Conservation (phyloP, 1,139 yeast species). For the Yamadazyma sp. region DNA sequence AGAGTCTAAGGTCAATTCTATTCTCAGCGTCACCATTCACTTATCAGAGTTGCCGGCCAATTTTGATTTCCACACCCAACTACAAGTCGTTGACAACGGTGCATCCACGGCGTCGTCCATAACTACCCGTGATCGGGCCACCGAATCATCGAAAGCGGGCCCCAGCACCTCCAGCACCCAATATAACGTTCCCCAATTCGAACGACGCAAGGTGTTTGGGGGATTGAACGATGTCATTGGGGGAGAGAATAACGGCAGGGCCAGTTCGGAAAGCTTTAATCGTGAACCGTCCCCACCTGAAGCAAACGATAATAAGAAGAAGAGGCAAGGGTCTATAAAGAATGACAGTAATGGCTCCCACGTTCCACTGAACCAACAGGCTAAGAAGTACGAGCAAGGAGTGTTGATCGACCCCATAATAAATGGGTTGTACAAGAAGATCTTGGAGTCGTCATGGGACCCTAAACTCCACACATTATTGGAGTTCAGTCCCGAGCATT, state of each 20-base stretch:
- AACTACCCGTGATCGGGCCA: not conserved
- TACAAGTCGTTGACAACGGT: constrained; percentile 32
- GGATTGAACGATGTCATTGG: constrained; percentile 40
- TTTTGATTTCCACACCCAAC: constrained; percentile 43
- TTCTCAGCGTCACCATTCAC: constrained; percentile 50
- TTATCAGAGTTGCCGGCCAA: constrained; percentile 45
- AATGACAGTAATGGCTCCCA: not conserved
- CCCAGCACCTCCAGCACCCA: constrained; percentile 5
- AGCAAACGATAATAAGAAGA: constrained; percentile 4
- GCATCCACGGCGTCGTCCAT: not conserved
- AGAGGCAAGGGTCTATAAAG: constrained; percentile 1
- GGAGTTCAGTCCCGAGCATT: constrained; percentile 69
- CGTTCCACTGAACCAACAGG: not conserved
- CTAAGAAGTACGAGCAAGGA: constrained; percentile 6
- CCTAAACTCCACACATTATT: constrained; percentile 57
- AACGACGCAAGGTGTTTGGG: constrained; percentile 37
- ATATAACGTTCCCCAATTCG: constrained; percentile 39
- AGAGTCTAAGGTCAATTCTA: constrained; percentile 80
- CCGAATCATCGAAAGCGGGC: constrained; percentile 5
- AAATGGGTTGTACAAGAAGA: constrained; percentile 54
- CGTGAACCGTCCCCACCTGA: constrained; percentile 7
- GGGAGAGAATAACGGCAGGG: constrained; percentile 8
- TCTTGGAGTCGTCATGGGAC: constrained; percentile 78
- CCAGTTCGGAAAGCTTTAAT: constrained; percentile 9
- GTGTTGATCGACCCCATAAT: constrained; percentile 51